phyloP scores from a whole-genome alignment of 2,329 filamentous ascomycete genomes.

The Lasiodiplodia sp. region DNA sequence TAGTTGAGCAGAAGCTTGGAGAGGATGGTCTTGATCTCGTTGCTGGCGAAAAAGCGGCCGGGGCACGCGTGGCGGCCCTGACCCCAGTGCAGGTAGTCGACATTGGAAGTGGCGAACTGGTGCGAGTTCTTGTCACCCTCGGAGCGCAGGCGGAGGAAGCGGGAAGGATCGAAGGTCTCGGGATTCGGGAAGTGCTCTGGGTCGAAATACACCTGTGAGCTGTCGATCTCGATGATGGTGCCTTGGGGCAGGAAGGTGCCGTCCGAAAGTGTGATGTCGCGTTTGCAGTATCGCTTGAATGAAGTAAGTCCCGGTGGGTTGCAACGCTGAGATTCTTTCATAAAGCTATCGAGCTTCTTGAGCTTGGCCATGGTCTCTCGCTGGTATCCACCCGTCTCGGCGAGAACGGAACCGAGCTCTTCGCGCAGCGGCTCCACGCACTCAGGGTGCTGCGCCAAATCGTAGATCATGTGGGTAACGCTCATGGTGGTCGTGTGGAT shows the following conservation, averaged over 20 bases:
- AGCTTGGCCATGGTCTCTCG: constrained; percentile 32
- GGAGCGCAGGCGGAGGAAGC: constrained; percentile 31
- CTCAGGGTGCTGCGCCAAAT: constrained; percentile 33
- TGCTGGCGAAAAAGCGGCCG: constrained; percentile 44
- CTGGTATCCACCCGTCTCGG: constrained; percentile 31
- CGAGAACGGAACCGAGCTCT: constrained; percentile 29
- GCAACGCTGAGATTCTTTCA: constrained; percentile 35
- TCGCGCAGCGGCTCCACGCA: constrained; percentile 32
- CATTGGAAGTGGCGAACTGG: constrained; percentile 41
- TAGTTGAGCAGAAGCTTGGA: constrained; percentile 40
- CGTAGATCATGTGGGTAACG: constrained; percentile 33
- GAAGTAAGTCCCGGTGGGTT: constrained; percentile 33
- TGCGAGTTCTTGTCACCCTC: constrained; percentile 31
- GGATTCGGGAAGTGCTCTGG: constrained; percentile 29
- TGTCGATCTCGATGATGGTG: constrained; percentile 32
- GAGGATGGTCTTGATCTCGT: constrained; percentile 46
- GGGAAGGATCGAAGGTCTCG: constrained; percentile 31
- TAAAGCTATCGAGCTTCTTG: constrained; percentile 36
- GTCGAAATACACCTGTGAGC: constrained; percentile 31
- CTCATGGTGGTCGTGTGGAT: constrained; percentile 37
- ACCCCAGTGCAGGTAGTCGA: constrained; percentile 38
- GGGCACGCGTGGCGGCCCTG: constrained; percentile 45
- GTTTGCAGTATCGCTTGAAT: constrained; percentile 32
- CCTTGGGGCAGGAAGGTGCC: constrained; percentile 33
- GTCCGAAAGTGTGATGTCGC: constrained; percentile 34